phyloP scores from a whole-genome alignment of 768 basidiomycete genomes.

The Phlebiopsis gigantea region DNA sequence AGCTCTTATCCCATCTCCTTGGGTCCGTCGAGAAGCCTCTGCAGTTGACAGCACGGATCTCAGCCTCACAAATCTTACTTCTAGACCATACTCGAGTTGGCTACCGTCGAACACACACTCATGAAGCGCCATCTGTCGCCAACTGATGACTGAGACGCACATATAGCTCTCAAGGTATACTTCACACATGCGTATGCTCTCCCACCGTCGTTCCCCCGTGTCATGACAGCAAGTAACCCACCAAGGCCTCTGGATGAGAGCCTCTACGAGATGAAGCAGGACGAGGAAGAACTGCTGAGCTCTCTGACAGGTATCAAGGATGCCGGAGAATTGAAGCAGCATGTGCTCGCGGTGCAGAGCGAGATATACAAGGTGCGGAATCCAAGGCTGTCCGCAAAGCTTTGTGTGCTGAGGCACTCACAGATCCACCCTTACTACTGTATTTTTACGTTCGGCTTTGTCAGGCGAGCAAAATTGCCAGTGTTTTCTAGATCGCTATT shows the following conservation, averaged over 20 bases:
- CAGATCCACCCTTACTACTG: constrained; percentile 29
- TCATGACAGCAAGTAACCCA: not conserved
- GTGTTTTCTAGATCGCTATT: not conserved
- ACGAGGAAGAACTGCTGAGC: constrained; percentile 17
- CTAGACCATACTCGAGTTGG: too few species aligned
- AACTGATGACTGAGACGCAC: too few species aligned
- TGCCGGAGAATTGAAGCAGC: constrained; percentile 24
- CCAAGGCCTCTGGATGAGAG: constrained; percentile 12
- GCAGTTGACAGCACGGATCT: too few species aligned
- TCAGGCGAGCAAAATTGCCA: constrained; percentile 11
- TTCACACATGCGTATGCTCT: too few species aligned
- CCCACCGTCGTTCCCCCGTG: not conserved
- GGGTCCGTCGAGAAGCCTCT: not conserved
- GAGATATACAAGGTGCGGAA: constrained; percentile 27
- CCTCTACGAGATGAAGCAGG: constrained; percentile 14
- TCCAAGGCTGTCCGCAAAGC: not conserved
- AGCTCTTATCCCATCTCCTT: not conserved
- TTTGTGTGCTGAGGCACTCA: not conserved
- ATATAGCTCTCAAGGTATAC: too few species aligned
- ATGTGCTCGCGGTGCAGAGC: constrained; percentile 24
- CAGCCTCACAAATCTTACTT: too few species aligned
- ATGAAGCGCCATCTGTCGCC: too few species aligned
- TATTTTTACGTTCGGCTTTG: constrained; percentile 23
- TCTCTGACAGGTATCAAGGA: constrained; percentile 26
- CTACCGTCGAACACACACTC: too few species aligned